Evolutionary conservation across 371 early-diverging fungal species (phyloP).

Genomic region (Actinomortierella wolfii): DNA sequence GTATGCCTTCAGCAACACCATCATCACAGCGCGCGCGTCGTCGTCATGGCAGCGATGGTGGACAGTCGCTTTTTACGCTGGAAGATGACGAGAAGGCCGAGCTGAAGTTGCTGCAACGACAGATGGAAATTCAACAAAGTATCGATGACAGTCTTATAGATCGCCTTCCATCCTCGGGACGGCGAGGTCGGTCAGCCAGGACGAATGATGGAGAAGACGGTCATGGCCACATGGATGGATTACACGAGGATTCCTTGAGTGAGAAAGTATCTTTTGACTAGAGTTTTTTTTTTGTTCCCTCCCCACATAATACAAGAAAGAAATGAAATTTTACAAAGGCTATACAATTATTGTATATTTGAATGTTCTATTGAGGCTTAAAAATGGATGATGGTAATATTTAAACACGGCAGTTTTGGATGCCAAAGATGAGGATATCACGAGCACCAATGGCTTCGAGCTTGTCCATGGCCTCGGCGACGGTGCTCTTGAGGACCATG

Average conservation of each 20-base stretch:
- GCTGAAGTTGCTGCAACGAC: conserved; percentile 11
- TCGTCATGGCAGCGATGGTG: not conserved
- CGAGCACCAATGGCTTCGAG: conserved; percentile 89
- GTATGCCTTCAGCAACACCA: conserved; percentile 1
- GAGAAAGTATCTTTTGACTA: conserved; percentile 31
- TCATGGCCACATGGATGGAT: not conserved
- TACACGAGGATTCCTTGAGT: conserved; percentile 16
- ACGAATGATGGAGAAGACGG: not conserved
- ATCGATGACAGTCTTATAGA: not conserved
- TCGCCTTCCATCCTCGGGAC: not conserved
- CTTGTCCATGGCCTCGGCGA: conserved; percentile 89
- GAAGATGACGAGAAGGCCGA: conserved; percentile 28
- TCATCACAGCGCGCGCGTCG: conserved; percentile 3
- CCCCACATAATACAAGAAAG: no score
- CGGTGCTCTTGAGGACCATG: conserved; percentile 82
- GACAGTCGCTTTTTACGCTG: conserved; percentile 2
- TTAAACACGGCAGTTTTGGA: conserved; percentile 81
- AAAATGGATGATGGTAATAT: no score
- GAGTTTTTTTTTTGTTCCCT: no score
- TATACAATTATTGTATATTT: no score
- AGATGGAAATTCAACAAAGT: conserved; percentile 14
- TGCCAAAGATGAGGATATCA: conserved; percentile 87
- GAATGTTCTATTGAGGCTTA: no score
- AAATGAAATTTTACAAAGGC: no score
- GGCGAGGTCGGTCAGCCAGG: not conserved